These are phyloP conservation scores for Chlamydomonas applanata DNA, from an alignment of 139 green algal genomes.

Conservation along the genomic window DNA sequence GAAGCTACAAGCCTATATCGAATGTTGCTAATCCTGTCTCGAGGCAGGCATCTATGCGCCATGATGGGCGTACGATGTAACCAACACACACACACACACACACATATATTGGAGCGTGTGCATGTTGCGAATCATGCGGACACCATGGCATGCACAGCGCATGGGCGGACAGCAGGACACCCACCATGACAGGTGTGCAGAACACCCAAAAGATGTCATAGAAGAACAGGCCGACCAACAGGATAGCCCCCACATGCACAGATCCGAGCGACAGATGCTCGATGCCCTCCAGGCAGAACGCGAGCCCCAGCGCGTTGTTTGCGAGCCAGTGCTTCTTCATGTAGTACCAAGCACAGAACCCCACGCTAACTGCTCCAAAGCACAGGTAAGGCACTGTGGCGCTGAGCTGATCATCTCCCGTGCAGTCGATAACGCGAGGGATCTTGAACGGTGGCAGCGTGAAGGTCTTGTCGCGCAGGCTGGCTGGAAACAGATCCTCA, in stretches of 20 bases:
- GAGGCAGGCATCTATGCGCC: too few species aligned
- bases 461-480: conserved; percentile 26
- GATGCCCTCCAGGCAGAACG: conserved; percentile 93
- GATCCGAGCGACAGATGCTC: conserved; percentile 91
- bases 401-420: conserved; percentile 5
- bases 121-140: too few species aligned
- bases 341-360: conserved; percentile 85
- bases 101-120: too few species aligned
- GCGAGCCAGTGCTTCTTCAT: conserved; percentile 89
- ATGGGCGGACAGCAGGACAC: conserved; percentile 41
- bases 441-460: conserved; percentile 30
- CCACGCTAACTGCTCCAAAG: conserved; percentile 38
- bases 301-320: conserved; percentile 95
- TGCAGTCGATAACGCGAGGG: conserved; percentile 36
- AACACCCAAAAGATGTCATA: conserved; percentile 99
- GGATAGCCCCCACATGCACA: conserved; percentile 76
- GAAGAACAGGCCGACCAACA: conserved; percentile 90
- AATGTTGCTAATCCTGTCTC: too few species aligned
- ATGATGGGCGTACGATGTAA: too few species aligned
- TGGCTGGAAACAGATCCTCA: conserved; percentile 41
- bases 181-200: conserved; percentile 95
- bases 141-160: too few species aligned
- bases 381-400: too few species aligned
- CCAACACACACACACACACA: too few species aligned
- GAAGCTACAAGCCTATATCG: too few species aligned